Evolutionary conservation across 2,329 filamentous ascomycete species (phyloP).

Genomic region (Cladorrhinum sp.): DNA sequence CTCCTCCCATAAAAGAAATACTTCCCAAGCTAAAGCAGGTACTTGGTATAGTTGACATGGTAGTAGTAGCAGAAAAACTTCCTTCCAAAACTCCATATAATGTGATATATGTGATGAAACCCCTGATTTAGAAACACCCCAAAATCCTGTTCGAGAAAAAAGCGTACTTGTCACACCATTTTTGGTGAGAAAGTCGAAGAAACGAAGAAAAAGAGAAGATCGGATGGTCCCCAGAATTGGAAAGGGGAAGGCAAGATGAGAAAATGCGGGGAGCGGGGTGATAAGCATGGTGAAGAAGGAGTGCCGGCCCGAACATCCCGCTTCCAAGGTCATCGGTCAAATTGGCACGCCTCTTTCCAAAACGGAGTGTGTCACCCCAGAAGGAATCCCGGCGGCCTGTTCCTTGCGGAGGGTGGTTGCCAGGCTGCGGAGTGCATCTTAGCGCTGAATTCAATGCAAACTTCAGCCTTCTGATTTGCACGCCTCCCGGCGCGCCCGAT

Average conservation of each 20-base stretch:
- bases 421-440: not conserved
- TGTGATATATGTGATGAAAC: not conserved
- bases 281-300: constrained; percentile 10
- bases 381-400: constrained; percentile 4
- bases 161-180: not conserved
- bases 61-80: not conserved
- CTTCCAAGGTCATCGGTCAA: constrained; percentile 18
- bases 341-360: constrained; percentile 8
- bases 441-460: not conserved
- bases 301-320: constrained; percentile 19
- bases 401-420: constrained; percentile 5
- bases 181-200: constrained; percentile 6
- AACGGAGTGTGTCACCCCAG: constrained; percentile 7
- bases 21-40: not conserved
- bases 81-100: not conserved
- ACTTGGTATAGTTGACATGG: not conserved
- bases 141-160: not conserved
- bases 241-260: constrained; percentile 16
- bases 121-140: not conserved
- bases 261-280: constrained; percentile 24
- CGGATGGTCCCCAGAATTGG: constrained; percentile 16
- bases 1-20: not conserved
- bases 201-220: constrained; percentile 1
- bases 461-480: not conserved
- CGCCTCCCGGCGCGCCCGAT: not conserved